A percentile compares a stretch with the other conserved stretches of the same genome.
These are phyloP conservation scores for Trifolium dubium DNA, from an alignment of 306 rosid genomes.

Conservation along the genomic window DNA sequence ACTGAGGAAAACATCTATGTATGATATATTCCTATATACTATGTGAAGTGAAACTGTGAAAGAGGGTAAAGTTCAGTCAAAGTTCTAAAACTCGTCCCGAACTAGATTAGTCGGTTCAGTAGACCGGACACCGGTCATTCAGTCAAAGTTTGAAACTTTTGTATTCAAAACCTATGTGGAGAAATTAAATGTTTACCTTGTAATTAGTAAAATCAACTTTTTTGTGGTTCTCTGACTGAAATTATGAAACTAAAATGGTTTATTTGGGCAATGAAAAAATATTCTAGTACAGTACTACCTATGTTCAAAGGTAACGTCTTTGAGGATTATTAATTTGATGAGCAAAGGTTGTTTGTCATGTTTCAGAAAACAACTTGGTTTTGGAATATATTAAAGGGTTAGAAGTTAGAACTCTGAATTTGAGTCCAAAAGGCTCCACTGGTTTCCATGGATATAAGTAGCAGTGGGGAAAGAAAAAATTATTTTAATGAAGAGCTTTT, in stretches of 20 bases:
- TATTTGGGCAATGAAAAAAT: background rate
- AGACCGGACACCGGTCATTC: too few species aligned
- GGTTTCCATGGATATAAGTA: background rate
- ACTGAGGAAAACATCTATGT: background rate
- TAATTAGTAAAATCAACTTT: background rate
- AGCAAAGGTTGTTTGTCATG: background rate
- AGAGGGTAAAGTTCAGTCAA: background rate
- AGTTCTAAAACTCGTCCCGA: background rate
- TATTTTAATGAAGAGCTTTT: background rate
- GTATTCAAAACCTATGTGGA: background rate
- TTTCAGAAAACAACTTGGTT: background rate
- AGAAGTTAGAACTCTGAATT: background rate
- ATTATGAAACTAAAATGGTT: background rate
- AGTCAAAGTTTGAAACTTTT: background rate
- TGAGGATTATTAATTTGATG: background rate
- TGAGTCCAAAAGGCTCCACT: background rate
- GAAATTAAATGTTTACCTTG: background rate
- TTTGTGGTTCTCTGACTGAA: background rate
- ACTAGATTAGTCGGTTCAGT: too few species aligned
- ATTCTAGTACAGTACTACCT: background rate
- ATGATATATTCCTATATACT: background rate
- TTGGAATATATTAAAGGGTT: background rate
- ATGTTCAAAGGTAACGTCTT: background rate
- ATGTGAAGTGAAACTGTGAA: conserved; percentile 1
- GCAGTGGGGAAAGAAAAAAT: background rate